A percentile compares a stretch with the other conserved stretches of the same genome.
phyloP scores from a whole-genome alignment of 1,139 yeast species.

The Hansenula lynferdii region DNA sequence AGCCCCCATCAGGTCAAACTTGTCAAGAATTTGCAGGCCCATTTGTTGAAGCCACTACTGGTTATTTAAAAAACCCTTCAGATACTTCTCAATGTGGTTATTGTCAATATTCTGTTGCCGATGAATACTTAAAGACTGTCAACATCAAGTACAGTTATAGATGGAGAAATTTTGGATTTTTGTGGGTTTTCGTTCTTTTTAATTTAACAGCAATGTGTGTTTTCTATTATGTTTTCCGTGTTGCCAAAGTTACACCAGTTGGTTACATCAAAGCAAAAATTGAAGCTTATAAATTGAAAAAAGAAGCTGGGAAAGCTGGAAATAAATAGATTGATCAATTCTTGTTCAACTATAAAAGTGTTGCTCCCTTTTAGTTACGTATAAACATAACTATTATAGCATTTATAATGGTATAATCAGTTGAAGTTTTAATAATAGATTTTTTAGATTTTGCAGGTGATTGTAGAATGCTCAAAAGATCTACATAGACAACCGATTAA shows the following conservation, averaged over 20 bases:
- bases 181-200: constrained; percentile 50
- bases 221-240: constrained; percentile 34
- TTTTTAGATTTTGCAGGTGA: too few species aligned
- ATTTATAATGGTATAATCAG: too few species aligned
- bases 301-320: neutral
- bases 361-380: too few species aligned
- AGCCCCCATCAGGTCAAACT: constrained; percentile 56
- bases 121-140: constrained; percentile 43
- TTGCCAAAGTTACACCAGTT: constrained; percentile 7
- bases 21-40: constrained; percentile 48
- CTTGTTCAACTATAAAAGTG: too few species aligned
- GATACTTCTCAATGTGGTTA: constrained; percentile 53
- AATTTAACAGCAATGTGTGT: constrained; percentile 43
- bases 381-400: too few species aligned
- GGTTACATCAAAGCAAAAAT: neutral
- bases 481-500: too few species aligned
- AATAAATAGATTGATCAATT: too few species aligned
- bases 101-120: constrained; percentile 51
- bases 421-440: too few species aligned
- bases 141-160: constrained; percentile 41
- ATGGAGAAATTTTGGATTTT: constrained; percentile 68
- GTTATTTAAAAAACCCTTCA: constrained; percentile 50
- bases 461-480: too few species aligned
- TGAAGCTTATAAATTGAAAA: constrained; percentile 1
- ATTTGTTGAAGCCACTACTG: constrained; percentile 30